Conservation (phyloP, 2,329 filamentous ascomycete species). For the Aspergillus intermedius region DNA sequence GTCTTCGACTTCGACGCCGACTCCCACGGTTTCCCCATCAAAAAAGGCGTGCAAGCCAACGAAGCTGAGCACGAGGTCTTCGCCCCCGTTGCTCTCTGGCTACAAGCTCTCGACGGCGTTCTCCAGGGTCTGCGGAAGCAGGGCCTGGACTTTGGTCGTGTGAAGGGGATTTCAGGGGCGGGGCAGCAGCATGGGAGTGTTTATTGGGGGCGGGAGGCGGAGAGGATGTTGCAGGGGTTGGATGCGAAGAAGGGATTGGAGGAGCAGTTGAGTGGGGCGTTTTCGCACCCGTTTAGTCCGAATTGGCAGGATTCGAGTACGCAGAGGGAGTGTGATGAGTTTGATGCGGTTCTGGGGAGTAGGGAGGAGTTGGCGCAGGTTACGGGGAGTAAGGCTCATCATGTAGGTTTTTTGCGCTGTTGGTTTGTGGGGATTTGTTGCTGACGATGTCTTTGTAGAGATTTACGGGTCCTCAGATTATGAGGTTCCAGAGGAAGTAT, state of each 20-base stretch:
- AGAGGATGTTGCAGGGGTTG: slow-evolving; percentile 56
- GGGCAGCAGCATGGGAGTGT: slow-evolving; percentile 98
- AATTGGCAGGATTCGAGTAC: slow-evolving; percentile 99
- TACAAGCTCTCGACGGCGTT: slow-evolving; percentile 85
- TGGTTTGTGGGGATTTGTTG: slow-evolving; percentile 1
- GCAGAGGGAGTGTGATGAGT: slow-evolving; percentile 81
- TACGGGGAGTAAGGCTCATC: slow-evolving; percentile 90
- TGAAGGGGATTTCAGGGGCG: slow-evolving; percentile 80
- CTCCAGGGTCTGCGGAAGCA: slow-evolving; percentile 63
- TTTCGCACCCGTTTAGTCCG: slow-evolving; percentile 80
- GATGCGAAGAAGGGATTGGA: slow-evolving; percentile 57
- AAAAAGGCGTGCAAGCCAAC: slow-evolving; percentile 82
- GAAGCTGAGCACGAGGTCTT: slow-evolving; percentile 80
- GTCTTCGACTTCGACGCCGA: slow-evolving; percentile 92
- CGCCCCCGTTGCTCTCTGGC: slow-evolving; percentile 87
- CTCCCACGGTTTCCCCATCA: slow-evolving; percentile 67
- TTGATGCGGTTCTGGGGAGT: slow-evolving; percentile 65
- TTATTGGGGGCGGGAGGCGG: slow-evolving; percentile 74
- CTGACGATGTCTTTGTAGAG: slow-evolving; percentile 48
- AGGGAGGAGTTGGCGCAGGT: slow-evolving; percentile 64
- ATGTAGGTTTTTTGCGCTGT: slow-evolving; percentile 52
- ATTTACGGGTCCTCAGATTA: slow-evolving; percentile 95
- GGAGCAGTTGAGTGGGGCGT: slow-evolving; percentile 64
- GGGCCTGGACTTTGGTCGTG: slow-evolving; percentile 64
- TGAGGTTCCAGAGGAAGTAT: slow-evolving; percentile 73